Evolutionary conservation across 1,284 basidiomycete species (phyloP).

Genomic region (Amylostereum chailletii): DNA sequence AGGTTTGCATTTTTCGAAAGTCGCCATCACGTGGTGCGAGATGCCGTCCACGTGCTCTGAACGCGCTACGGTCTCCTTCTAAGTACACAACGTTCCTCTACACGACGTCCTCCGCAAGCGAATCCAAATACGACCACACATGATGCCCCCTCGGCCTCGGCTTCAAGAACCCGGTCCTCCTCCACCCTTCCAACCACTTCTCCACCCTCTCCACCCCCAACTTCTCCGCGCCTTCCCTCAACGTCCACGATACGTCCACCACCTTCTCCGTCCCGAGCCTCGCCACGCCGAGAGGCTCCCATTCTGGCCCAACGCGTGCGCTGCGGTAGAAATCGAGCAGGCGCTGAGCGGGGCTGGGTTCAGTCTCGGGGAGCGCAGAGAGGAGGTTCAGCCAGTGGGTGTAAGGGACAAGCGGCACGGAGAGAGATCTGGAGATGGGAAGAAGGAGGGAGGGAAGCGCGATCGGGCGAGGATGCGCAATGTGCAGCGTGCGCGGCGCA

Average conservation of each 20-base stretch:
- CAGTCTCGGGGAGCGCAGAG: constrained; percentile 1
- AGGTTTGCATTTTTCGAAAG: too few species aligned
- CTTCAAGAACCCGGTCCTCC: constrained; percentile 9
- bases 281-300: constrained; percentile 13
- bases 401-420: constrained; percentile 19
- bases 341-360: constrained; percentile 21
- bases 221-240: constrained; percentile 10
- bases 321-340: constrained; percentile 21
- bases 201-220: constrained; percentile 15
- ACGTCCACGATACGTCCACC: constrained; percentile 10
- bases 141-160: background rate
- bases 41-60: too few species aligned
- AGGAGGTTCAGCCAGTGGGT: constrained; percentile 21
- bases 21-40: too few species aligned
- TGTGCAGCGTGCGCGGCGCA: constrained; percentile 13
- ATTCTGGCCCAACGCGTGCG: constrained; percentile 6
- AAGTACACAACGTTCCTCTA: too few species aligned
- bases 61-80: too few species aligned
- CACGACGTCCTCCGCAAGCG: too few species aligned
- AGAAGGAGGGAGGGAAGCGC: constrained; percentile 15
- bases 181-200: constrained; percentile 18
- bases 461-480: constrained; percentile 20
- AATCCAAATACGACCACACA: too few species aligned
- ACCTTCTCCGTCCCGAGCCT: constrained; percentile 13
- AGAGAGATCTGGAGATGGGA: constrained; percentile 14